Evolutionary conservation across 2,329 filamentous ascomycete species (phyloP), one percentile per base, ranked within the genome.

Genomic region (Neonectria hederae): DNA sequence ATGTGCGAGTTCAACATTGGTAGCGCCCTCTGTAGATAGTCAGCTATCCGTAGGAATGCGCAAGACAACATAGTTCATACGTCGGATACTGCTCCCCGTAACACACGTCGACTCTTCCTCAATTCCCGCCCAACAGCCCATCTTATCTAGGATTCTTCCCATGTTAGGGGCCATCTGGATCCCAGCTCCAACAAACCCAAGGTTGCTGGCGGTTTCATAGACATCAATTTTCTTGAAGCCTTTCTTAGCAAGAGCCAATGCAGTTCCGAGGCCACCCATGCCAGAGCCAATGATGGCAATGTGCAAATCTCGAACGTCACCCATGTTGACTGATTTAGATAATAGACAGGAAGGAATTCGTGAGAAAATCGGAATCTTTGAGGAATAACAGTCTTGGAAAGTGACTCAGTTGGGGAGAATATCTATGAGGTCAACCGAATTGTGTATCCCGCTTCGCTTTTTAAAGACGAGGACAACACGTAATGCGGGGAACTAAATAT

Each of bases 121-220:
- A 66, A 96, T 92, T 17, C 84, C 83, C 19, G 84, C 79, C 92
- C 92, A 95, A 63, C 91, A 90, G 10, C 90, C 92, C 42, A 94
- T 80, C 14, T 84, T 82, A 74, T 93, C 89, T 13, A 96, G 83
- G 9, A 96, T 91, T 2, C 91, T 86, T 4, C 90, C 89, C 85
- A 95, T 91, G 69, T 96, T 97, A 0, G 92, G 92, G 0, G 92
- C 91, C 62, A 95, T 83, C 76, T 97, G 93, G 69, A 96, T 95
- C 5, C 93, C 93, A 1, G 93, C 93, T 24, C 93, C 93, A 1
- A 95, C 92, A 6, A 76, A 74, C 0, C 67, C 63, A 14, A 76
- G 68, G 11, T 59, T 65, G 19, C 69, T 64, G 9, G 66, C 71
- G 4, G 67, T 62, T n/a, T 76, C 74, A 32, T 75, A 69, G 5